Percentiles rank a stretch among this genome's conserved stretches.
Evolutionary conservation across 1,139 yeast species (phyloP).

Genomic region (Diutina catenulata): DNA sequence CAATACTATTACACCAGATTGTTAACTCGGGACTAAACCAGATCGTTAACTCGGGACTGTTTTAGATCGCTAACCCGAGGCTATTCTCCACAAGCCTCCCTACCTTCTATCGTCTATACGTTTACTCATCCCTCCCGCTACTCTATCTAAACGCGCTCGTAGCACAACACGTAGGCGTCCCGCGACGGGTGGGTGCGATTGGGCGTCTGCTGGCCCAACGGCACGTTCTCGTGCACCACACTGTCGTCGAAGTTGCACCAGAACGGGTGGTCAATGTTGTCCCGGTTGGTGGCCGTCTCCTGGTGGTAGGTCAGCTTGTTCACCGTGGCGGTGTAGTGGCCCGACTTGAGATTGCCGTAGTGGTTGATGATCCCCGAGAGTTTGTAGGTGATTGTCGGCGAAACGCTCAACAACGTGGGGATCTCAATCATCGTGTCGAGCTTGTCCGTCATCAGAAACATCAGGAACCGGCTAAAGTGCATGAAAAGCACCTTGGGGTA

Average conservation of each 20-base stretch:
- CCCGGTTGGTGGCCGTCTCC: slow-evolving; percentile 10
- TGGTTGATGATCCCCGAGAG: slow-evolving; percentile 58
- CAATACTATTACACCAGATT: too few species aligned
- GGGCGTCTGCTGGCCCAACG: slow-evolving; percentile 34
- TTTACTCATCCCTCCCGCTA: too few species aligned
- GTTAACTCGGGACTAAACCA: too few species aligned
- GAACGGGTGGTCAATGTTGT: slow-evolving; percentile 15
- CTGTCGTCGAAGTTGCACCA: slow-evolving; percentile 77
- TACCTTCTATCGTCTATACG: too few species aligned
- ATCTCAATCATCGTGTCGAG: slow-evolving; percentile 41
- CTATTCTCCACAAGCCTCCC: too few species aligned
- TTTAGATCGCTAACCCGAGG: too few species aligned
- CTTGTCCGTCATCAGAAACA: slow-evolving; percentile 44
- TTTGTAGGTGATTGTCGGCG: slow-evolving; percentile 27
- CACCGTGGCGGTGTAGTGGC: slow-evolving; percentile 63
- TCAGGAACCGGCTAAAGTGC: slow-evolving; percentile 50
- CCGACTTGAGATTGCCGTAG: slow-evolving; percentile 57
- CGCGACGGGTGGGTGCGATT: slow-evolving; percentile 30
- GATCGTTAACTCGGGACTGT: too few species aligned
- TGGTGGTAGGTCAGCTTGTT: slow-evolving; percentile 28
- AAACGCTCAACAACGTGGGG: slow-evolving; percentile 34
- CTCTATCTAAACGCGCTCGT: slow-evolving; percentile 31
- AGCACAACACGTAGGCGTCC: slow-evolving; percentile 67
- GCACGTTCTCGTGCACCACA: slow-evolving; percentile 33
- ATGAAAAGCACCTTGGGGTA: slow-evolving; percentile 54